A percentile compares a stretch with the other conserved stretches of the same genome.
Evolutionary conservation across 208 protist genomes (phyloP).

Genomic region (Crithidia thermophila): DNA sequence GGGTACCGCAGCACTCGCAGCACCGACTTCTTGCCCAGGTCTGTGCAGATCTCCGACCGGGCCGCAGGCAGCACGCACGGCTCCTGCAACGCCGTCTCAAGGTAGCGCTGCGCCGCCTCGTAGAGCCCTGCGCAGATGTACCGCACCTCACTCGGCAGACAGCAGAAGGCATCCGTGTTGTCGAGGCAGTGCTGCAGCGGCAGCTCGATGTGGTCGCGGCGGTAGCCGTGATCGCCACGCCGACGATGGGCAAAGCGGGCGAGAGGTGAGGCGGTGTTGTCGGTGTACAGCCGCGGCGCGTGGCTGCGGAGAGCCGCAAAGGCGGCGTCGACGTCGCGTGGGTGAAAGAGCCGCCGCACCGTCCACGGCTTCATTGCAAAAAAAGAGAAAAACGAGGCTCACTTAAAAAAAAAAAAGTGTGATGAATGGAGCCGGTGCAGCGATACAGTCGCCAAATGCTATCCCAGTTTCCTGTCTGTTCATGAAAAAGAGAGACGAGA

Average conservation of each 20-base stretch:
- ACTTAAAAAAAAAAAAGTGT: no score
- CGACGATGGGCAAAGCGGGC: slow-evolving; percentile 17
- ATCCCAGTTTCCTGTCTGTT: no score
- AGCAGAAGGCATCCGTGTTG: neutral
- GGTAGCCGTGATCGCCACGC: slow-evolving; percentile 5
- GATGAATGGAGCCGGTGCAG: no score
- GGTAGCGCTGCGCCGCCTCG: slow-evolving; percentile 35
- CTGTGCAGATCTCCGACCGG: slow-evolving; percentile 29
- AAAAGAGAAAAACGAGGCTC: slow-evolving; percentile 15
- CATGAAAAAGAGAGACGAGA: no score
- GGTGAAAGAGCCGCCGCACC: slow-evolving; percentile 31
- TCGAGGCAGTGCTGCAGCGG: slow-evolving; percentile 25
- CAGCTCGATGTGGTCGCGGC: slow-evolving; percentile 36
- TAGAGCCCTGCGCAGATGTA: slow-evolving; percentile 41
- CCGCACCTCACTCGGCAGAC: slow-evolving; percentile 42
- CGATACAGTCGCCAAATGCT: no score
- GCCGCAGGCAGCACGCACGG: slow-evolving; percentile 11
- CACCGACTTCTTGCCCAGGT: slow-evolving; percentile 52
- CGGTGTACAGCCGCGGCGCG: neutral
- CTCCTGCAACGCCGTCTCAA: slow-evolving; percentile 25
- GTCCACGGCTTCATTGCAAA: slow-evolving; percentile 24
- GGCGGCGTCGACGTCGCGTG: slow-evolving; percentile 36
- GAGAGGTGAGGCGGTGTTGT: slow-evolving; percentile 1
- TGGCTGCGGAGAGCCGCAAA: slow-evolving; percentile 40
- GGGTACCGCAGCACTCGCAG: slow-evolving; percentile 72